Conservation (phyloP, 441 rosid species). For the Erodium trifolium region DNA sequence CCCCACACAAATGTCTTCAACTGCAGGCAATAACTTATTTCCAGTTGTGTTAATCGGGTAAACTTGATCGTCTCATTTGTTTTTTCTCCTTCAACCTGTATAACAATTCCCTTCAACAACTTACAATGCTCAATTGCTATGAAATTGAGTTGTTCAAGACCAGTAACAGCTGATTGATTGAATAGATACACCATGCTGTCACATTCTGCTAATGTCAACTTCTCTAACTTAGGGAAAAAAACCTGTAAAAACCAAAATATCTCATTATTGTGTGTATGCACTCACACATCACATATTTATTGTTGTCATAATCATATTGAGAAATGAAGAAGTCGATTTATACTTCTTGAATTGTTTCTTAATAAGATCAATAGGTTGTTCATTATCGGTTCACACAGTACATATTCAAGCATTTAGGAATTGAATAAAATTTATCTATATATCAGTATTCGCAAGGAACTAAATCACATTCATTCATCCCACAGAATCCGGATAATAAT, state of each 20-base stretch:
- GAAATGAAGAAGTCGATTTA: too few species aligned
- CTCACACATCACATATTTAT: not conserved
- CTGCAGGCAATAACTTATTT: too few species aligned
- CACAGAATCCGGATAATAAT: too few species aligned
- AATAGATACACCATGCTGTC: not conserved
- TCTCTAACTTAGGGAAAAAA: not conserved
- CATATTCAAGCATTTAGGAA: too few species aligned
- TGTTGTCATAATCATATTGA: too few species aligned
- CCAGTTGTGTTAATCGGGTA: not conserved
- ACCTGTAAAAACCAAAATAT: not conserved
- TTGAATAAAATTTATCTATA: too few species aligned
- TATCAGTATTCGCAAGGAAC: too few species aligned
- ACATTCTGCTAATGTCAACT: not conserved
- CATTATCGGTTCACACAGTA: too few species aligned
- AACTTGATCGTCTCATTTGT: not conserved
- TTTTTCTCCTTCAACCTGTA: not conserved
- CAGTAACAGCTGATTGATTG: not conserved
- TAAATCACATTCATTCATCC: too few species aligned
- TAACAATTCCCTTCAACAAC: not conserved
- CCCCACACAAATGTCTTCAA: too few species aligned
- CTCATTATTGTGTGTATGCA: not conserved
- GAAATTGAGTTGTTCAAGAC: not conserved
- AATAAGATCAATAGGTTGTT: too few species aligned
- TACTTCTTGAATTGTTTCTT: too few species aligned
- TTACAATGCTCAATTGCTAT: not conserved